phyloP scores from a whole-genome alignment of 352 stramenopile species.

The Globisporangium cystogenes region DNA sequence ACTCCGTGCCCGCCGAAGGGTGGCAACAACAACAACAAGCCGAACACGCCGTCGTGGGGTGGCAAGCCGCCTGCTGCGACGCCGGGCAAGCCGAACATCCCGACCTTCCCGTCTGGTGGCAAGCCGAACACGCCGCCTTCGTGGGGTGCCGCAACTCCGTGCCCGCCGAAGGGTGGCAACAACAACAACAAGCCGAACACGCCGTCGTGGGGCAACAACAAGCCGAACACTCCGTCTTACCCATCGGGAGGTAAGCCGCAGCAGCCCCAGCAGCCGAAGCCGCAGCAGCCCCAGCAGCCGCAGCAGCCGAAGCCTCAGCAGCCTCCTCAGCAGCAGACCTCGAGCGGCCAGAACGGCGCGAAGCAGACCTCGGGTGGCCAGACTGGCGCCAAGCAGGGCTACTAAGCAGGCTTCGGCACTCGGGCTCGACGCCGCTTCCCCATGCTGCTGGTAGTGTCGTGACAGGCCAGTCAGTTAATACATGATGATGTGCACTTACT shows the following conservation, averaged over 20 bases:
- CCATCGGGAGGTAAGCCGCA: constrained; percentile 3
- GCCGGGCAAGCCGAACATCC: not conserved
- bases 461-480: not conserved
- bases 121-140: not conserved
- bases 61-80: not conserved
- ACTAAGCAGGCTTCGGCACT: constrained; percentile 1
- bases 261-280: constrained; percentile 5
- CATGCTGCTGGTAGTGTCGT: not conserved
- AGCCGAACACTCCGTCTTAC: constrained; percentile 2
- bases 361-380: constrained; percentile 5
- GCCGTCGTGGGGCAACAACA: not conserved
- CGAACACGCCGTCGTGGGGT: constrained; percentile 1
- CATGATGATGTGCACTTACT: constrained; percentile 8
- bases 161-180: not conserved
- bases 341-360: constrained; percentile 3
- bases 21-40: not conserved
- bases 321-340: not conserved
- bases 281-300: not conserved
- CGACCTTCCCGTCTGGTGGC: not conserved
- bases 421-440: not conserved
- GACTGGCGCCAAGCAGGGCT: constrained; percentile 7
- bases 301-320: not conserved
- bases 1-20: not conserved
- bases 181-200: constrained; percentile 1
- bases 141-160: not conserved